Evolutionary conservation across 2,329 filamentous ascomycete species (phyloP), one percentile per base, ranked within the genome.

Genomic region (Pseudogymnoascus sp.): DNA sequence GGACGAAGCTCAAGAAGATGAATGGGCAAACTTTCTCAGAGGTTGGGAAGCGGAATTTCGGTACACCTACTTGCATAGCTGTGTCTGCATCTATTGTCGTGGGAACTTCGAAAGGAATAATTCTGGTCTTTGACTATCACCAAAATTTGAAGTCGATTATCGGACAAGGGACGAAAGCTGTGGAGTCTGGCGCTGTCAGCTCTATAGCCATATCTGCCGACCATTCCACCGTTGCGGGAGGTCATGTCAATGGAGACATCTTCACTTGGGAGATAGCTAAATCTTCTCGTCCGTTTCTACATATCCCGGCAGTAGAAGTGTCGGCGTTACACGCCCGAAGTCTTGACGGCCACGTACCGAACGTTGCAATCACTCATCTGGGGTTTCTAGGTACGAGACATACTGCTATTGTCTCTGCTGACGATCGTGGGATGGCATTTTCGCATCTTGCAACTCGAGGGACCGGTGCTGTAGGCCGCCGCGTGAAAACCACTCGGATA

Each of bases 371-470:
- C 50, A 86, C 95, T 6, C 93, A 99, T 75, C 77, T 99, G n/a
- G 95, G 93, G 0, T 99, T 99, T 72, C 80, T 99, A 5, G 95
- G 93, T 6, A 97, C 91, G 2, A 84, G 96, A 64, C 93, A 95
- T 70, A 99, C 95, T 12, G 95, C 96, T 3, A 81, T 99, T 4
- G 93, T 98, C 10, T 99, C 95, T 3, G 95, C 95, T 2, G 93
- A 99, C 75, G 90, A 96, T 70, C 86, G 86, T 59, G 95, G 96
- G 19, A 99, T 99, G 96, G 93, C 95, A 0, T 99, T 99, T 74
- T 97, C 95, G 2, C 96, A 99, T 75, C 83, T 99, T 8, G 96
- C 95, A 8, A 96, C 91, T 8, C 84, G 96, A 70, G 96, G 95
- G 1, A 88, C 96, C 38, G 95, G 95, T 3, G 84, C 92, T 24